Conservation (phyloP, 345 rosid species). For the Syzygium aqueum region DNA sequence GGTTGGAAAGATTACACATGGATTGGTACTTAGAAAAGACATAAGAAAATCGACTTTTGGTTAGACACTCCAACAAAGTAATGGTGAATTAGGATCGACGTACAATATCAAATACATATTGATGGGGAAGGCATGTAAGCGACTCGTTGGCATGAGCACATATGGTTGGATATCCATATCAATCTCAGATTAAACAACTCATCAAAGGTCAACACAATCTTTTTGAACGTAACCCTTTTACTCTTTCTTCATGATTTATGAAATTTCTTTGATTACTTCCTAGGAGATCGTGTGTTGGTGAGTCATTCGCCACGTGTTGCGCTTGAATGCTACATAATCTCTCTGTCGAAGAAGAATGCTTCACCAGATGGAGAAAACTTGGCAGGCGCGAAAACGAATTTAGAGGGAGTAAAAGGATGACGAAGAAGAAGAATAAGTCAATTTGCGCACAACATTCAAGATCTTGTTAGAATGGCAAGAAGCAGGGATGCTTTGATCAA, state of each 20-base stretch:
- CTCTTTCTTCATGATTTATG: not conserved
- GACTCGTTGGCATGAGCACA: not conserved
- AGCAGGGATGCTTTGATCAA: not conserved
- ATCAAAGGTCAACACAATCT: not conserved
- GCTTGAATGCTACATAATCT: not conserved
- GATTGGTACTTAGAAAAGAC: not conserved
- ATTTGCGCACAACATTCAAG: not conserved
- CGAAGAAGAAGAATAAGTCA: not conserved
- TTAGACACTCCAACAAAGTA: not conserved
- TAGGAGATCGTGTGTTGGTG: not conserved
- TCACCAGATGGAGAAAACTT: not conserved
- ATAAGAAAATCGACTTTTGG: not conserved
- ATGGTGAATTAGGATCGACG: not conserved
- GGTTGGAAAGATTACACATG: not conserved
- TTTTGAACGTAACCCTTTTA: not conserved
- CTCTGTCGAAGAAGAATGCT: not conserved
- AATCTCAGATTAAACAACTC: not conserved
- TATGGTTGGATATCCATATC: not conserved
- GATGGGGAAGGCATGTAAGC: not conserved
- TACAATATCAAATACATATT: too few species aligned
- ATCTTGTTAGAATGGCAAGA: not conserved
- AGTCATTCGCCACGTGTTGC: not conserved
- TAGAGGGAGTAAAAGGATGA: not conserved
- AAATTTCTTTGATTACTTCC: not conserved
- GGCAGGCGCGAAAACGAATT: not conserved